Conservation (phyloP, 257 asterid species). For the Solanum bulbocastanum region DNA sequence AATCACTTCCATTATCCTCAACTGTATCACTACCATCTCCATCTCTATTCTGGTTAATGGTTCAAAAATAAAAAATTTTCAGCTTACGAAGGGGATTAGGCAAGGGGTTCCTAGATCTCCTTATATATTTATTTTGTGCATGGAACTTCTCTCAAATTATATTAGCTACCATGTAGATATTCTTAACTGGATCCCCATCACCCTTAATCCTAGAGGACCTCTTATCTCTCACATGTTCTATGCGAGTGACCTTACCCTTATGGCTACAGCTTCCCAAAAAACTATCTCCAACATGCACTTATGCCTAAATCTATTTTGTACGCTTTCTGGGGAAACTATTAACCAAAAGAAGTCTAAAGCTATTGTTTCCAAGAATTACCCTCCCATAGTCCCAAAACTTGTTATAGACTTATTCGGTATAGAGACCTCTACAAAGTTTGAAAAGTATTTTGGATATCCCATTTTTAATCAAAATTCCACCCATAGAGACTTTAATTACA, state of each 20-base stretch:
- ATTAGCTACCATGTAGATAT: background rate
- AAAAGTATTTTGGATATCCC: background rate
- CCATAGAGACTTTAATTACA: background rate
- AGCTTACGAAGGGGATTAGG: too few species aligned
- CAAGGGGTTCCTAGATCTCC: background rate
- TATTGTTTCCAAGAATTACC: background rate
- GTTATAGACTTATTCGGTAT: too few species aligned
- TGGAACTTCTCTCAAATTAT: background rate
- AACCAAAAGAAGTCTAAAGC: background rate
- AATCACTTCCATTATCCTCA: background rate
- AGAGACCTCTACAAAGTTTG: background rate
- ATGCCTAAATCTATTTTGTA: background rate
- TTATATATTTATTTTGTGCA: too few species aligned
- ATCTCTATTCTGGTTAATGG: too few species aligned
- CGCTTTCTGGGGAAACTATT: background rate
- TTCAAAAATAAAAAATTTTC: accelerated
- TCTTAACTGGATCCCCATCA: background rate
- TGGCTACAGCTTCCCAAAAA: background rate
- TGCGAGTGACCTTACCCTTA: background rate
- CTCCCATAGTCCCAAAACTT: background rate
- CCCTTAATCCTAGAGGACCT: background rate
- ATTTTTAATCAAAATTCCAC: background rate
- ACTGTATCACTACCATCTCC: background rate
- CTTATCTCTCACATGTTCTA: background rate
- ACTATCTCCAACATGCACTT: background rate